Percentiles rank a stretch among this genome's conserved stretches.
phyloP scores from a whole-genome alignment of 345 rosid genomes.

The Linum tenue region DNA sequence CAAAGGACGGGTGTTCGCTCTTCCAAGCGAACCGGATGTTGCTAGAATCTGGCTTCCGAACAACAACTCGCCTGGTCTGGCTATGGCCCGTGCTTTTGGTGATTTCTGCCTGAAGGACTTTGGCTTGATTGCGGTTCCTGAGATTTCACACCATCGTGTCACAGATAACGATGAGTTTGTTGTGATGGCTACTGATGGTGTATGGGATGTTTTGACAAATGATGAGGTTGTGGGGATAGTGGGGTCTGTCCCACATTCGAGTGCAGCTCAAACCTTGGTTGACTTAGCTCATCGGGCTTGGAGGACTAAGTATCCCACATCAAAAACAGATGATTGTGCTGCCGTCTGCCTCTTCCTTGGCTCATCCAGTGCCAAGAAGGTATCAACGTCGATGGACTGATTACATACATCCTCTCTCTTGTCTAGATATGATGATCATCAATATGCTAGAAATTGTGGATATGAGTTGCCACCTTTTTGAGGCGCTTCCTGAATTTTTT shows the following conservation, averaged over 20 bases:
- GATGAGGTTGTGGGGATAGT: slow-evolving; percentile 11
- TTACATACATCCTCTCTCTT: not conserved
- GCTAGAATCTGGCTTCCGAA: slow-evolving; percentile 14
- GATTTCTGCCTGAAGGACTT: slow-evolving; percentile 15
- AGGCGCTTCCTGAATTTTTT: not conserved
- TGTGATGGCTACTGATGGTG: slow-evolving; percentile 17
- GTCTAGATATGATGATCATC: no score
- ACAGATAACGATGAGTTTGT: slow-evolving; percentile 9
- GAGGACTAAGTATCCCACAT: slow-evolving; percentile 9
- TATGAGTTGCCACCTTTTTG: not conserved
- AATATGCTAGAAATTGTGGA: not conserved
- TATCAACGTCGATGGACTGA: not conserved
- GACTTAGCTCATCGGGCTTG: slow-evolving; percentile 5
- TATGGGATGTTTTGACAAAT: slow-evolving; percentile 18
- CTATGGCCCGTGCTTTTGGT: slow-evolving; percentile 17
- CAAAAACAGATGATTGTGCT: slow-evolving; percentile 16
- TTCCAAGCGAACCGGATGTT: slow-evolving; percentile 6
- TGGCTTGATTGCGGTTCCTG: slow-evolving; percentile 14
- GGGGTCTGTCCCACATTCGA: slow-evolving; percentile 2
- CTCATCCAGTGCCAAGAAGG: not conserved
- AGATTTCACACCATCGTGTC: slow-evolving; percentile 5
- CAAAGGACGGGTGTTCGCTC: slow-evolving; percentile 13
- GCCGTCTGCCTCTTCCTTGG: slow-evolving; percentile 13
- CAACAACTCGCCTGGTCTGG: slow-evolving; percentile 13
- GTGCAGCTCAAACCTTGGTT: slow-evolving; percentile 11